A percentile compares a stretch with the other conserved stretches of the same genome.
phyloP scores from a whole-genome alignment of 2,329 filamentous ascomycete species.

The Thelonectria discophora region DNA sequence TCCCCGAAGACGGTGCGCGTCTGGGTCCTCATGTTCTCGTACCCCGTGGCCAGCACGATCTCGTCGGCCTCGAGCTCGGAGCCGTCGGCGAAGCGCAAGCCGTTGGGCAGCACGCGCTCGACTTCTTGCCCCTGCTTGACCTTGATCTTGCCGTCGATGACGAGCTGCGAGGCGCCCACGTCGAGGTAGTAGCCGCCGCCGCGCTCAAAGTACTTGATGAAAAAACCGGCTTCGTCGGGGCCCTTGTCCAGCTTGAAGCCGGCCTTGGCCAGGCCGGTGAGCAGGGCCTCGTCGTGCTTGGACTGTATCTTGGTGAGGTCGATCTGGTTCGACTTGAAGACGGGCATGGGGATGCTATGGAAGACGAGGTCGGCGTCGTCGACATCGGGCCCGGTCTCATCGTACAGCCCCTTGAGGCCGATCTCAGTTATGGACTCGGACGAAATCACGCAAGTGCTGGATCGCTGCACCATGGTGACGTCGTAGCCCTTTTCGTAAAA shows the following conservation, averaged over 20 bases:
- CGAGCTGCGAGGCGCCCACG: conserved; percentile 69
- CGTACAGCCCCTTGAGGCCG: conserved; percentile 18
- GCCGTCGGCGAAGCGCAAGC: conserved; percentile 62
- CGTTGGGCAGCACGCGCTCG: conserved; percentile 55
- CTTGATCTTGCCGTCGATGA: conserved; percentile 70
- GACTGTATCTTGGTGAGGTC: conserved; percentile 48
- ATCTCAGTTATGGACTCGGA: conserved; percentile 62
- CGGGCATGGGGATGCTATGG: conserved; percentile 12
- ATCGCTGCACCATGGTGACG: conserved; percentile 75
- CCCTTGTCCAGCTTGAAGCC: conserved; percentile 70
- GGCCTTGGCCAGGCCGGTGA: conserved; percentile 58
- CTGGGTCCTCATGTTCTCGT: conserved; percentile 73
- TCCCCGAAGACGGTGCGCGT: conserved; percentile 69
- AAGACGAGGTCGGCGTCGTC: conserved; percentile 20
- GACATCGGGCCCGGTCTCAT: conserved; percentile 16
- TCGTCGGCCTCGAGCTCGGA: conserved; percentile 67
- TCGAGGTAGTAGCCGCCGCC: conserved; percentile 78
- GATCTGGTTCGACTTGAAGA: conserved; percentile 36
- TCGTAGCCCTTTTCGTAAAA: conserved; percentile 72
- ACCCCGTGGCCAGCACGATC: conserved; percentile 71
- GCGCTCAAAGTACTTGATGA: conserved; percentile 70
- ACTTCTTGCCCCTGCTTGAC: conserved; percentile 68
- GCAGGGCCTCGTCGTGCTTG: conserved; percentile 49
- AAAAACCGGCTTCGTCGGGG: conserved; percentile 64
- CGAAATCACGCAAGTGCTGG: conserved; percentile 70